Evolutionary conservation across 768 basidiomycete species (phyloP).

Genomic region (Cyclocybe cylindracea): DNA sequence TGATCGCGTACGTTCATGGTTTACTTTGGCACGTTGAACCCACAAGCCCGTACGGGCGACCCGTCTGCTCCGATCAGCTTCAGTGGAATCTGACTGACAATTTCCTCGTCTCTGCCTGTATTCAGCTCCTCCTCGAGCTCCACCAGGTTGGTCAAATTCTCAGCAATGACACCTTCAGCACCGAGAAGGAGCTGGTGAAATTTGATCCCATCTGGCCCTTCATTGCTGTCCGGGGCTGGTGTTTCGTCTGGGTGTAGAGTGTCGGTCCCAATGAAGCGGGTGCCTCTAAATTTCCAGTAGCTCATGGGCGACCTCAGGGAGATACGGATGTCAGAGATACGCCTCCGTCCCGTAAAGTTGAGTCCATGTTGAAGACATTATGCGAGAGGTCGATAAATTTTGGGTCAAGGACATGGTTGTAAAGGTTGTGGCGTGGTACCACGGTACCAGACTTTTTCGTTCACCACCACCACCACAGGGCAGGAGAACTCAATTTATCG

Average conservation of each 20-base stretch:
- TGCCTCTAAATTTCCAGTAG: constrained; percentile 55
- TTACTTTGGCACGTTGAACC: constrained; percentile 22
- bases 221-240: constrained; percentile 33
- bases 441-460: no score
- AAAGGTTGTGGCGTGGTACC: background rate
- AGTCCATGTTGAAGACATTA: constrained; percentile 37
- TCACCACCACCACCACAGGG: no score
- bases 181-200: constrained; percentile 66
- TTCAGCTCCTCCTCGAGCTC: constrained; percentile 26
- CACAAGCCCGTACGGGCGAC: constrained; percentile 72
- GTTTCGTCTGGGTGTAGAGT: constrained; percentile 71
- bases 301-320: constrained; percentile 51
- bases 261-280: constrained; percentile 63
- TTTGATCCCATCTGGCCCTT: constrained; percentile 41
- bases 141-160: constrained; percentile 65
- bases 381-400: constrained; percentile 56
- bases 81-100: constrained; percentile 60
- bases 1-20: no score
- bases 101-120: constrained; percentile 2
- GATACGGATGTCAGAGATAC: constrained; percentile 68
- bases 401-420: constrained; percentile 1
- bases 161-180: constrained; percentile 62
- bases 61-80: constrained; percentile 62
- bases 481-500: no score
- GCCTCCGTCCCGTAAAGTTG: constrained; percentile 46